These are phyloP conservation scores for Diaporthe vaccinii DNA, from an alignment of 2,329 filamentous ascomycete species.

Conservation along the genomic window DNA sequence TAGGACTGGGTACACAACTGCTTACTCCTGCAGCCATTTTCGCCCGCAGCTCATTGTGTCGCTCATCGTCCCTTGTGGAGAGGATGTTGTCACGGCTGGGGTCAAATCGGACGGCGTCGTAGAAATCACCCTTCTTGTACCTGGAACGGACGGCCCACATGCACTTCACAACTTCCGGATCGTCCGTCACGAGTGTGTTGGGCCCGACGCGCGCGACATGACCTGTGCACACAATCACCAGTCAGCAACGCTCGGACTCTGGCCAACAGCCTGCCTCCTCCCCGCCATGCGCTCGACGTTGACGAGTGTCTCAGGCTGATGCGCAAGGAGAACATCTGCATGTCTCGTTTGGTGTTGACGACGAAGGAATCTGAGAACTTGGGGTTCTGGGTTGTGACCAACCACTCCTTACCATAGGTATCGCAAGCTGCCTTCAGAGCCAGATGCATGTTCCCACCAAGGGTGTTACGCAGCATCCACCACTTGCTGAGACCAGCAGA, in stretches of 20 bases:
- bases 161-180: slow-evolving; percentile 46
- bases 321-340: slow-evolving; percentile 39
- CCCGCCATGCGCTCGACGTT: slow-evolving; percentile 6
- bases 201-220: slow-evolving; percentile 47
- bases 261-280: background rate
- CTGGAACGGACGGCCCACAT: slow-evolving; percentile 54
- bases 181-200: slow-evolving; percentile 47
- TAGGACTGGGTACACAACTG: slow-evolving; percentile 36
- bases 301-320: slow-evolving; percentile 34
- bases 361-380: slow-evolving; percentile 22
- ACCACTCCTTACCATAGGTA: slow-evolving; percentile 44
- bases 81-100: slow-evolving; percentile 53
- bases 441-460: slow-evolving; percentile 47
- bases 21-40: slow-evolving; percentile 60
- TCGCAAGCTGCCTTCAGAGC: slow-evolving; percentile 45
- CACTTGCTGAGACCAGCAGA: slow-evolving; percentile 46
- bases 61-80: slow-evolving; percentile 51
- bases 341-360: slow-evolving; percentile 39
- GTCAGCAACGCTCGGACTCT: slow-evolving; percentile 1
- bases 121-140: slow-evolving; percentile 54
- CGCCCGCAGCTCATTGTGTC: slow-evolving; percentile 55
- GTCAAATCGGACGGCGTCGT: slow-evolving; percentile 54
- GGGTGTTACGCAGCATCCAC: slow-evolving; percentile 49
- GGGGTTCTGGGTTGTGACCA: slow-evolving; percentile 20
- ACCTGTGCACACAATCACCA: slow-evolving; percentile 39